phyloP scores from a whole-genome alignment of 441 rosid species.

The Eruca vesicaria region DNA sequence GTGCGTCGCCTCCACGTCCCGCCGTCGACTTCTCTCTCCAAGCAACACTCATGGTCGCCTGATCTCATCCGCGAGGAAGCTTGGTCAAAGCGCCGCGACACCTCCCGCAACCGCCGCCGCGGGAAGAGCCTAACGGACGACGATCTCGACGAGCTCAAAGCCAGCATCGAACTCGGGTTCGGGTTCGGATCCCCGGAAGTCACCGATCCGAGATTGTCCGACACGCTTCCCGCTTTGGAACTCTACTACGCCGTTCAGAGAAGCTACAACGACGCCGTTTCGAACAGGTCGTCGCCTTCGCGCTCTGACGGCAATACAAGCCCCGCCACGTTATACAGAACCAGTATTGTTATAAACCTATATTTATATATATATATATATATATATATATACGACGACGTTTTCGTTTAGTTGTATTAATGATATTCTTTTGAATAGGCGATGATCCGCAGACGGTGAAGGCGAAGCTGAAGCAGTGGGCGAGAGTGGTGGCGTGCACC shows the following conservation, averaged over 20 bases:
- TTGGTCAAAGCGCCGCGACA: constrained; percentile 53
- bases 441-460: constrained; percentile 59
- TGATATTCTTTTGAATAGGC: constrained; percentile 27
- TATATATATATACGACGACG: background rate
- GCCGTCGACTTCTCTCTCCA: constrained; percentile 30
- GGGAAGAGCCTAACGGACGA: constrained; percentile 68
- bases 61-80: constrained; percentile 59
- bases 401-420: background rate
- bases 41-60: constrained; percentile 65
- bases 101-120: constrained; percentile 33
- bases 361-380: background rate
- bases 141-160: constrained; percentile 72
- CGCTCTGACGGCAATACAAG: constrained; percentile 44
- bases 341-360: constrained; percentile 35
- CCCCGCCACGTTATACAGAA: constrained; percentile 40
- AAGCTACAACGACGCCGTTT: constrained; percentile 45
- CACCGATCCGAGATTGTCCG: constrained; percentile 48
- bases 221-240: constrained; percentile 65
- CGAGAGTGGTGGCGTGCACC: constrained; percentile 66
- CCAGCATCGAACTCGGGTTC: constrained; percentile 63
- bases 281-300: constrained; percentile 39
- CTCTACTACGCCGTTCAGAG: constrained; percentile 53
- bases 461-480: constrained; percentile 67
- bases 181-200: constrained; percentile 57
- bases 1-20: constrained; percentile 35